Evolutionary conservation across 164 flowering plant genomes (phyloP).

Genomic region (Akebia trifoliata): DNA sequence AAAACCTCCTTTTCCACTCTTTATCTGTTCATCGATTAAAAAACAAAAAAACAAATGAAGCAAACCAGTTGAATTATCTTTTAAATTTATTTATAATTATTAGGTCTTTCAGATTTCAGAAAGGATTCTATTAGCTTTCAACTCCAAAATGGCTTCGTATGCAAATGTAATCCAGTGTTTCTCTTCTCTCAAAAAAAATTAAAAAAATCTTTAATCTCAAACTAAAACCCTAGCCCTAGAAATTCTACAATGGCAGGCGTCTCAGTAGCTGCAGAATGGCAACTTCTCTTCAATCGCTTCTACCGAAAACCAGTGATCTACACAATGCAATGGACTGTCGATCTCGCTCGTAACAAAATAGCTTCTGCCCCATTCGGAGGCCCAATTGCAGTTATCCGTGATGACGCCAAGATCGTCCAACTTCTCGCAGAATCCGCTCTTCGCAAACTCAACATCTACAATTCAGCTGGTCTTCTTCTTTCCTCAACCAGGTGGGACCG

Average conservation of each 20-base stretch:
- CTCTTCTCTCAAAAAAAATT: neutral
- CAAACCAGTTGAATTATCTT: no score
- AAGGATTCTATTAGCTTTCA: no score
- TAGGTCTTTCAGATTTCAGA: no score
- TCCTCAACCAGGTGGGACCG: slow-evolving; percentile 79
- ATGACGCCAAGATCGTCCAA: slow-evolving; percentile 94
- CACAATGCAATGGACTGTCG: slow-evolving; percentile 77
- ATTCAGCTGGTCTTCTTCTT: slow-evolving; percentile 64
- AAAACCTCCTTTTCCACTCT: no score
- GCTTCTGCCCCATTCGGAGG: slow-evolving; percentile 95
- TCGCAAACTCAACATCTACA: slow-evolving; percentile 85
- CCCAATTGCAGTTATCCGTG: slow-evolving; percentile 91
- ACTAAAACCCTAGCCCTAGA: neutral
- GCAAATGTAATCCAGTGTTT: no score
- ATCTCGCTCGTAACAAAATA: slow-evolving; percentile 72
- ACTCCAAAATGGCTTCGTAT: no score
- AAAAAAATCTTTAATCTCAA: neutral
- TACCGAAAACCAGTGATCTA: slow-evolving; percentile 91
- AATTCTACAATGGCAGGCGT: slow-evolving; percentile 53
- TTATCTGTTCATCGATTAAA: no score
- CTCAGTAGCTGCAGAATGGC: slow-evolving; percentile 98
- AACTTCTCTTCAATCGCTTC: slow-evolving; percentile 75
- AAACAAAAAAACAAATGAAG: no score
- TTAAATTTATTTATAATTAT: no score
- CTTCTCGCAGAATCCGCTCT: slow-evolving; percentile 86